Evolutionary conservation across 257 asterid genomes (phyloP).

Genomic region (Fraxinus cuspidata): DNA sequence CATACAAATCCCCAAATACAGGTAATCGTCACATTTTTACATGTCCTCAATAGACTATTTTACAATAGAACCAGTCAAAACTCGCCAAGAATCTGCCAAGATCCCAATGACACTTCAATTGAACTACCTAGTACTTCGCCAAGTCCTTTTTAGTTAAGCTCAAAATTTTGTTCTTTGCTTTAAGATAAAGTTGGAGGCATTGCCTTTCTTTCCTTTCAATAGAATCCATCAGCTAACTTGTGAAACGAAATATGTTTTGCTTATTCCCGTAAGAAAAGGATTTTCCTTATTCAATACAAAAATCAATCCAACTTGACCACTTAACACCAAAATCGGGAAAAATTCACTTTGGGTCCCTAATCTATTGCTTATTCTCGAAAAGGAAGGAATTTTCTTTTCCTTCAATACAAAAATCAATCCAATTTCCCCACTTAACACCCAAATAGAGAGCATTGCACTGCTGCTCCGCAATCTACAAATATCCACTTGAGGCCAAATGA

Average conservation of each 20-base stretch:
- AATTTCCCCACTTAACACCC: too few relatives aligned
- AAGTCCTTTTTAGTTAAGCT: background rate
- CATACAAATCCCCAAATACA: too few relatives aligned
- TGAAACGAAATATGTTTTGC: slow-evolving; percentile 15
- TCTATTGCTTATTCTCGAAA: slow-evolving; percentile 1
- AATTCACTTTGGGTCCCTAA: slow-evolving; percentile 9
- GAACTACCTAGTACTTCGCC: too few relatives aligned
- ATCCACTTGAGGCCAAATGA: background rate
- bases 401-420: background rate
- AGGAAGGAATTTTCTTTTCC: background rate
- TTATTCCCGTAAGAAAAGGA: slow-evolving; percentile 29
- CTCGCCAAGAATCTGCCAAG: too few relatives aligned
- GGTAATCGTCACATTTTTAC: too few relatives aligned
- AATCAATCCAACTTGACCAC: background rate
- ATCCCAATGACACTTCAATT: too few relatives aligned
- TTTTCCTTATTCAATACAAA: background rate
- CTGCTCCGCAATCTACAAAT: background rate
- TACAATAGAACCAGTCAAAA: too few relatives aligned
- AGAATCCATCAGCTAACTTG: slow-evolving; percentile 6
- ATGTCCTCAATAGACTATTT: too few relatives aligned
- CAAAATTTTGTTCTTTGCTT: background rate
- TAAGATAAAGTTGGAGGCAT: background rate
- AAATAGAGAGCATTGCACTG: background rate
- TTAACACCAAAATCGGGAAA: background rate
- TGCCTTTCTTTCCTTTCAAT: background rate